phyloP scores from a whole-genome alignment of 176 grass and related monocot genomes.

The Bolboschoenus planiculmis region DNA sequence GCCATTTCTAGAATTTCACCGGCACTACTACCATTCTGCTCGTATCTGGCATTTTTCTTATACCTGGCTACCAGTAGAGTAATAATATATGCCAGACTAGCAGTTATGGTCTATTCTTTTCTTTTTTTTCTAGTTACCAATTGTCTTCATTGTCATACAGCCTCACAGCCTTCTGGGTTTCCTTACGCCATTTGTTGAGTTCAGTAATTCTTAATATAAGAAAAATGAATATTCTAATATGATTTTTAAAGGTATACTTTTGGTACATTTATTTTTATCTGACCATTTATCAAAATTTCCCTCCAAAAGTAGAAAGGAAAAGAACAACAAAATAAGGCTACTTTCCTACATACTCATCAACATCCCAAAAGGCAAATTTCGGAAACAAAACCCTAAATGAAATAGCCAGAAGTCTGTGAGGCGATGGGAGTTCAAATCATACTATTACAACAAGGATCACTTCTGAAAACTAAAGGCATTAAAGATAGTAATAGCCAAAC shows the following conservation, averaged over 20 bases:
- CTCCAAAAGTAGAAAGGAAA: no score
- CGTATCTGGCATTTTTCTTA: not conserved
- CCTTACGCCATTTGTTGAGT: not conserved
- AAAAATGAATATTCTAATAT: not conserved
- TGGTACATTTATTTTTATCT: no score
- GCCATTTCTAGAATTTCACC: not conserved
- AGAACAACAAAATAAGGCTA: no score
- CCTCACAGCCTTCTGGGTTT: not conserved
- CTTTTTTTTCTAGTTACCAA: not conserved
- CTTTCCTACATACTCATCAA: not conserved
- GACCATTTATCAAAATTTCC: no score
- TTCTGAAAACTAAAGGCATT: not conserved
- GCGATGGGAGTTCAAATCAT: not conserved
- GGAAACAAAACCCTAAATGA: slow-evolving; percentile 1
- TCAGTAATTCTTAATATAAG: not conserved
- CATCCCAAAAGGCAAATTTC: not conserved
- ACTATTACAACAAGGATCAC: not conserved
- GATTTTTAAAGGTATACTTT: no score
- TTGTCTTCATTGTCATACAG: not conserved
- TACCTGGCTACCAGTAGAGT: not conserved
- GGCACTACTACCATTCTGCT: not conserved
- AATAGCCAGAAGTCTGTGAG: not conserved
- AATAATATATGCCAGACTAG: not conserved
- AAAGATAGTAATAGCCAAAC: not conserved
- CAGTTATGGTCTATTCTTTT: not conserved